A percentile compares a stretch with the other conserved stretches of the same genome.
Evolutionary conservation across 2,329 filamentous ascomycete genomes (phyloP).

Genomic region (Diaporthe destruens): DNA sequence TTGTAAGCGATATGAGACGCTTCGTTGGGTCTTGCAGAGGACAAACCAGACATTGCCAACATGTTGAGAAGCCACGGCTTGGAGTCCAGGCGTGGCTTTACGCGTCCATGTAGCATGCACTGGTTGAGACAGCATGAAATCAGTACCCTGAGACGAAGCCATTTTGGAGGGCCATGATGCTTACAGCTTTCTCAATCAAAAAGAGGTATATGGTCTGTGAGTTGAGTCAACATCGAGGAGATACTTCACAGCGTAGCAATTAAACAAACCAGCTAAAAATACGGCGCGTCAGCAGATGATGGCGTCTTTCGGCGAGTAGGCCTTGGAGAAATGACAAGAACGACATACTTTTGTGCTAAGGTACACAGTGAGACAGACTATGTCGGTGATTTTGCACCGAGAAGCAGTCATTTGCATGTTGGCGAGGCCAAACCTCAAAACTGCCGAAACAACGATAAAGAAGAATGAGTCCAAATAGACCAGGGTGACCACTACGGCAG

Average conservation of each 20-base stretch:
- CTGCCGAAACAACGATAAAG: background rate
- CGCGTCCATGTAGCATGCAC: constrained; percentile 13
- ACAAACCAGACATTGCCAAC: constrained; percentile 16
- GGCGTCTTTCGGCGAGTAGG: too few relatives aligned
- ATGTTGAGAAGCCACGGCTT: constrained; percentile 26
- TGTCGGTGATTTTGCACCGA: constrained; percentile 19
- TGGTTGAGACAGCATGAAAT: background rate
- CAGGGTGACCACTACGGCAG: constrained; percentile 5
- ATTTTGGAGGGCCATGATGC: background rate
- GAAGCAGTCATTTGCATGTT: background rate
- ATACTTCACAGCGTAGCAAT: background rate
- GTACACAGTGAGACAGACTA: constrained; percentile 13
- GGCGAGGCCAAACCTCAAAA: constrained; percentile 11
- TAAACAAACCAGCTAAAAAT: background rate
- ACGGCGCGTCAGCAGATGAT: background rate
- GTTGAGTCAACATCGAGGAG: background rate
- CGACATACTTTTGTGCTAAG: constrained; percentile 19
- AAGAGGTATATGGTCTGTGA: constrained; percentile 6
- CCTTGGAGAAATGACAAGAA: too few relatives aligned
- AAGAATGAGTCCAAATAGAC: constrained; percentile 11
- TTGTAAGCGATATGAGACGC: background rate
- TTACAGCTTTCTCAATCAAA: constrained; percentile 10
- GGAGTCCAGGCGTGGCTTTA: constrained; percentile 12
- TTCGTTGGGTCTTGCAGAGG: background rate
- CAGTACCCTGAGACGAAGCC: background rate